These are phyloP conservation scores for Spiraea crenata DNA, from an alignment of 331 rosid genomes.

Conservation along the genomic window DNA sequence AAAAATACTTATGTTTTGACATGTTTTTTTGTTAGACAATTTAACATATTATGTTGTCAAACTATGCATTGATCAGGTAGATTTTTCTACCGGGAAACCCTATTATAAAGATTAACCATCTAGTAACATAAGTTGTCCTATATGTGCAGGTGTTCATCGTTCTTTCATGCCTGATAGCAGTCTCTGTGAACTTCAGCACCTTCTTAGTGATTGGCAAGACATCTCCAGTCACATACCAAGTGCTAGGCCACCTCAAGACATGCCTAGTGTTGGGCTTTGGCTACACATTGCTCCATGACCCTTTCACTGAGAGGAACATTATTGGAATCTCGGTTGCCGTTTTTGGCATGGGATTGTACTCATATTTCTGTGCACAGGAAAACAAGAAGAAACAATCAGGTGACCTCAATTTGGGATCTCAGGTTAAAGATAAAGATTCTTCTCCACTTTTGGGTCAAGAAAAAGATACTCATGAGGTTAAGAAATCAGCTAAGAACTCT, in stretches of 20 bases:
- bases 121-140: not conserved
- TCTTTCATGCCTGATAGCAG: conserved; percentile 86
- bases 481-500: conserved; percentile 76
- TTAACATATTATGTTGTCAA: not conserved
- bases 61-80: not conserved
- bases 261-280: conserved; percentile 95
- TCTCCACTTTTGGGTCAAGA: conserved; percentile 61
- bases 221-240: conserved; percentile 97
- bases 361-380: conserved; percentile 85
- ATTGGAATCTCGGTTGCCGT: conserved; percentile 75
- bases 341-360: conserved; percentile 89
- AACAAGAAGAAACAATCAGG: conserved; percentile 65
- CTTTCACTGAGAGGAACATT: conserved; percentile 90
- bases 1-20: no score
- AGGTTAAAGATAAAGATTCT: conserved; percentile 69
- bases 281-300: conserved; percentile 92
- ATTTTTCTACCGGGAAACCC: not conserved
- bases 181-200: conserved; percentile 94
- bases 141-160: conserved; percentile 68
- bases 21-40: not conserved
- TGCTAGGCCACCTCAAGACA: conserved; percentile 93
- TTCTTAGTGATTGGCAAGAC: conserved; percentile 95
- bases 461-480: conserved; percentile 64
- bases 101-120: not conserved
- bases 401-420: conserved; percentile 60